These are phyloP conservation scores for Nitzschia sp. DNA, from an alignment of 108 stramenopile species.

Conservation along the genomic window DNA sequence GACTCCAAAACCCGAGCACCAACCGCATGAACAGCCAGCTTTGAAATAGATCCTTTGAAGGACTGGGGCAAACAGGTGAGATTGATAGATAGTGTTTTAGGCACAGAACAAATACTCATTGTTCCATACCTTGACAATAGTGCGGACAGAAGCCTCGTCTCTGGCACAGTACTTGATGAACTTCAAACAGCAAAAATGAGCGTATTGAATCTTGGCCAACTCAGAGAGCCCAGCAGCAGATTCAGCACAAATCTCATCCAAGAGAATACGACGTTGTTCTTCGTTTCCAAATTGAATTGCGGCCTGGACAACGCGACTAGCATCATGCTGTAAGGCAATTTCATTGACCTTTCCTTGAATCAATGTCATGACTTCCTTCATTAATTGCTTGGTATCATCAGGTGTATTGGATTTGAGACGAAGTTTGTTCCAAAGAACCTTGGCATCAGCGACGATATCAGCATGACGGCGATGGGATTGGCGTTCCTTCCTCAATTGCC, in stretches of 20 bases:
- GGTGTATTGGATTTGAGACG: conserved; percentile 72
- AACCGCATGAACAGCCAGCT: conserved; percentile 85
- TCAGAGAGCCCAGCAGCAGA: conserved; percentile 51
- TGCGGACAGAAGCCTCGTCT: conserved; percentile 55
- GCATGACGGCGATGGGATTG: conserved; percentile 81
- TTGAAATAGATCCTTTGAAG: conserved; percentile 77
- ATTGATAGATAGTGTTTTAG: no score
- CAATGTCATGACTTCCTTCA: conserved; percentile 70
- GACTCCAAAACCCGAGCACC: conserved; percentile 84
- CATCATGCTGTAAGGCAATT: conserved; percentile 91
- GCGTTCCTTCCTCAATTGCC: conserved; percentile 81
- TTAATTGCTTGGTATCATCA: conserved; percentile 59
- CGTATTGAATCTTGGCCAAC: conserved; percentile 87
- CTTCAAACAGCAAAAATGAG: conserved; percentile 89
- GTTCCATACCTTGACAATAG: conserved; percentile 75
- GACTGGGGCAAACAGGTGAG: conserved; percentile 41
- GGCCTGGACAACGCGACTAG: conserved; percentile 86
- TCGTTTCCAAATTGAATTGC: conserved; percentile 80
- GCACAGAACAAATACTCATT: no score
- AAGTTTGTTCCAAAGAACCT: conserved; percentile 83
- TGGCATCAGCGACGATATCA: conserved; percentile 66
- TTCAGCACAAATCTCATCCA: conserved; percentile 56
- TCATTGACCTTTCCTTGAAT: conserved; percentile 71
- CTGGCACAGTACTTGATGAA: conserved; percentile 81
- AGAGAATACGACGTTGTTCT: conserved; percentile 52